Conservation (phyloP, 371 early-diverging fungal genomes). For the Batrachochytrium dendrobatidis region DNA sequence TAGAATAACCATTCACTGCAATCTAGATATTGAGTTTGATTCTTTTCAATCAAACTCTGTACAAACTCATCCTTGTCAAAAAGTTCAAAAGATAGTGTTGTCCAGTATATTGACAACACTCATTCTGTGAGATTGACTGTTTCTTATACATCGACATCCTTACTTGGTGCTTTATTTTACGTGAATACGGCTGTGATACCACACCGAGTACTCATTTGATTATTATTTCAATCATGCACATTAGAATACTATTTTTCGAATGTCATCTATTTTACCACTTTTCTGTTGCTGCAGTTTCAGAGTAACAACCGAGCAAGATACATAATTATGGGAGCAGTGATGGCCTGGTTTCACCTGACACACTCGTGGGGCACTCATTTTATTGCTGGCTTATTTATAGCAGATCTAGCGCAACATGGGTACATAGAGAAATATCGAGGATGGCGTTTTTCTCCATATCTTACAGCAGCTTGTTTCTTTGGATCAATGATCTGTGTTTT, state of each 20-base stretch:
- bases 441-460: background rate
- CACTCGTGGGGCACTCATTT: background rate
- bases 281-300: background rate
- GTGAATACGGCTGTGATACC: too few relatives aligned
- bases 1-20: too few relatives aligned
- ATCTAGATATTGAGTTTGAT: too few relatives aligned
- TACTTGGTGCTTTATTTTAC: too few relatives aligned
- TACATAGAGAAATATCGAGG: background rate
- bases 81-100: too few relatives aligned
- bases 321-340: background rate
- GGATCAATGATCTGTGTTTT: background rate
- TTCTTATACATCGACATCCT: too few relatives aligned
- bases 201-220: too few relatives aligned
- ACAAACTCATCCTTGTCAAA: too few relatives aligned
- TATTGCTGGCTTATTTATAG: background rate
- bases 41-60: too few relatives aligned
- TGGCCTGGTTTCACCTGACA: background rate
- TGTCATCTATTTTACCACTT: background rate
- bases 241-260: background rate
- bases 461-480: background rate
- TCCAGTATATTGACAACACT: too few relatives aligned
- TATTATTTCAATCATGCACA: too few relatives aligned
- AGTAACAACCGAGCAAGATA: background rate
- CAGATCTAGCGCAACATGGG: slow-evolving; percentile 1
- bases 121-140: too few relatives aligned